Conservation (phyloP, 768 basidiomycete genomes). For the Astraeus odoratus region DNA sequence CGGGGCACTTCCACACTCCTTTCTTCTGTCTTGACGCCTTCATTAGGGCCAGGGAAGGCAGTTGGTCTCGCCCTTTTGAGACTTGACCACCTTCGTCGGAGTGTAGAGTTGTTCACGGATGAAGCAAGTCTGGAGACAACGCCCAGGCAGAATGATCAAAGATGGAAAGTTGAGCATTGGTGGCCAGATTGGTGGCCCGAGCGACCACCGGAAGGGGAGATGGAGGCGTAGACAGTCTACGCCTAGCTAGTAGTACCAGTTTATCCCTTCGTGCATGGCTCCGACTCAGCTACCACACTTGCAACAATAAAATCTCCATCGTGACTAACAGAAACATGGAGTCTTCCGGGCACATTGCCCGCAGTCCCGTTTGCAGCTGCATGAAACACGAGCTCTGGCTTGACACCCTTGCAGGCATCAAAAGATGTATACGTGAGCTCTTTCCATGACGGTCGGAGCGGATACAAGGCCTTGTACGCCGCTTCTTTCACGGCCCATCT, state of each 20-base stretch:
- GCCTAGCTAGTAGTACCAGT: slow-evolving; percentile 9
- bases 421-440: slow-evolving; percentile 48
- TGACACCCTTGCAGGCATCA: slow-evolving; percentile 27
- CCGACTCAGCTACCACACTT: slow-evolving; percentile 52
- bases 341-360: too few relatives aligned
- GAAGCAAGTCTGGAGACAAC: slow-evolving; percentile 10
- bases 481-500: slow-evolving; percentile 88
- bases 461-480: slow-evolving; percentile 79
- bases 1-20: slow-evolving; percentile 75
- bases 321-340: slow-evolving; percentile 75
- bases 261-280: not conserved
- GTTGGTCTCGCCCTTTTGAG: slow-evolving; percentile 77
- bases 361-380: not conserved
- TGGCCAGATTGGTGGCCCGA: slow-evolving; percentile 64
- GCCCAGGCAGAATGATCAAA: slow-evolving; percentile 22
- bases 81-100: slow-evolving; percentile 53
- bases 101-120: slow-evolving; percentile 15
- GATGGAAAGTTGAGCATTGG: slow-evolving; percentile 50
- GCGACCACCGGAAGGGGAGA: slow-evolving; percentile 14
- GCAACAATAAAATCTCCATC: slow-evolving; percentile 74
- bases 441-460: slow-evolving; percentile 66
- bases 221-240: slow-evolving; percentile 11
- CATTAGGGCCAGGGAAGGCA: slow-evolving; percentile 23
- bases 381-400: slow-evolving; percentile 36
- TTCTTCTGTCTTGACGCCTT: slow-evolving; percentile 36